These are phyloP conservation scores for Massariosphaeria phaeospora DNA, from an alignment of 495 filamentous ascomycete genomes.

Conservation along the genomic window DNA sequence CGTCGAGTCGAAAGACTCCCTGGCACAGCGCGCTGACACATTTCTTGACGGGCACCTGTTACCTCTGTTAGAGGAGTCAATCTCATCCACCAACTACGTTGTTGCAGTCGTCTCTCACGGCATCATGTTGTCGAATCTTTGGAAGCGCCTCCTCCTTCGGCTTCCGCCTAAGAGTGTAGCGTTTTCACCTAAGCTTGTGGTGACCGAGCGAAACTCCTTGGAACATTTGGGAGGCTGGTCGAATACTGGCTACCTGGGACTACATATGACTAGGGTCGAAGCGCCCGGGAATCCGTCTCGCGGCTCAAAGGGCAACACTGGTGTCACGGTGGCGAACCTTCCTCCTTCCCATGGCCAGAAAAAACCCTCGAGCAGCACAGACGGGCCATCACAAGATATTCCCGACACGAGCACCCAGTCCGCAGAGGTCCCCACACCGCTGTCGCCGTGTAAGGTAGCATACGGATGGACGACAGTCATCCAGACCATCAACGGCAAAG, in stretches of 20 bases:
- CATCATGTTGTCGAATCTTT: slow-evolving; percentile 64
- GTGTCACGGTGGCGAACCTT: background rate
- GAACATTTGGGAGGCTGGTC: slow-evolving; percentile 56
- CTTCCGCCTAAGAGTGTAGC: slow-evolving; percentile 46
- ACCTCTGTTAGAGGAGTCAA: slow-evolving; percentile 48
- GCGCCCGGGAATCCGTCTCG: background rate
- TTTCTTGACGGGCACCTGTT: slow-evolving; percentile 61
- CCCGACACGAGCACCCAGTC: background rate
- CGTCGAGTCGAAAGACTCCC: slow-evolving; percentile 58
- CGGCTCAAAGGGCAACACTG: background rate
- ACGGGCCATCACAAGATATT: background rate
- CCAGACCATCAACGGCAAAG: slow-evolving; percentile 55
- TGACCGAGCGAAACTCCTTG: slow-evolving; percentile 28
- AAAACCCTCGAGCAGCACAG: background rate
- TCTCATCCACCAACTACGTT: slow-evolving; percentile 27
- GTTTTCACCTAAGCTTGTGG: slow-evolving; percentile 34
- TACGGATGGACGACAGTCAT: slow-evolving; percentile 42
- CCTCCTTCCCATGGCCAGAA: background rate
- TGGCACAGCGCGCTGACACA: slow-evolving; percentile 54
- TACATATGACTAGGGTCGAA: slow-evolving; percentile 40
- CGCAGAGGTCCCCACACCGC: background rate
- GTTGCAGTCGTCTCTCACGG: slow-evolving; percentile 76
- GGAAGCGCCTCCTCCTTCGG: slow-evolving; percentile 55
- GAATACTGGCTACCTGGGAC: slow-evolving; percentile 59
- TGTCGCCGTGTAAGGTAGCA: slow-evolving; percentile 4